Conservation (phyloP, 2,329 filamentous ascomycete species). For the Plectosphaerella sp. region DNA sequence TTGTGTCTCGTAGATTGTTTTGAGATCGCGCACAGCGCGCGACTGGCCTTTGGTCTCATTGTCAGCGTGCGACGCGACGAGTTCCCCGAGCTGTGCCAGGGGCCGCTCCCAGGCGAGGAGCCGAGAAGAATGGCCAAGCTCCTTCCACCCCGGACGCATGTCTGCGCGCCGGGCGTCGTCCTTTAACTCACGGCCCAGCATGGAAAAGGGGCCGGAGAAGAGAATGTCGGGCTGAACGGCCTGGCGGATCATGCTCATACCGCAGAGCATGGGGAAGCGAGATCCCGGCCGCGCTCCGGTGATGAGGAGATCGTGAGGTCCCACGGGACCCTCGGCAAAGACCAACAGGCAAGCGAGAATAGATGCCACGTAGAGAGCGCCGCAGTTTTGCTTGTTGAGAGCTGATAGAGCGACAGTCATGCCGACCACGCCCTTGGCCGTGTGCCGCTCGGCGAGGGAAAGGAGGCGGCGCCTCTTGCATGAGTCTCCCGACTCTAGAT, state of each 20-base stretch:
- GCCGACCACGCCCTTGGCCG: conserved; percentile 18
- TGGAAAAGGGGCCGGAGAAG: conserved; percentile 3
- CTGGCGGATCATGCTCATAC: conserved; percentile 3
- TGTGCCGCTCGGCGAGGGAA: conserved; percentile 18
- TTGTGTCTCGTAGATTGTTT: conserved; percentile 1
- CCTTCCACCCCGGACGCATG: background rate
- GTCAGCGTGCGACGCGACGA: conserved; percentile 5
- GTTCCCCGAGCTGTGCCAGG: conserved; percentile 7
- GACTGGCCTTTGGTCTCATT: background rate
- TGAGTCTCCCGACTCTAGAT: conserved; percentile 6
- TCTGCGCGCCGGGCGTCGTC: background rate
- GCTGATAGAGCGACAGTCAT: conserved; percentile 16
- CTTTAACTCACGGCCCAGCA: background rate
- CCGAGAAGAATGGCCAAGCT: background rate
- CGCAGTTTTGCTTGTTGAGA: conserved; percentile 20
- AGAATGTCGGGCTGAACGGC: conserved; percentile 2
- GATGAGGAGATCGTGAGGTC: conserved; percentile 20
- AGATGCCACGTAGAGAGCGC: conserved; percentile 21
- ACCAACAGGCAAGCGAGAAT: conserved; percentile 22
- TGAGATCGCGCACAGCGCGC: background rate
- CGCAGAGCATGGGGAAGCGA: conserved; percentile 11
- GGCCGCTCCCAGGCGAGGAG: conserved; percentile 8
- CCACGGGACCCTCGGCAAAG: conserved; percentile 22
- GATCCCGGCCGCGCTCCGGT: conserved; percentile 8
- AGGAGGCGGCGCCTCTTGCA: conserved; percentile 8